Evolutionary conservation across 176 grass and related monocot species (phyloP), one percentile per base, ranked within the genome.

Genomic region (Ananas comosus): DNA sequence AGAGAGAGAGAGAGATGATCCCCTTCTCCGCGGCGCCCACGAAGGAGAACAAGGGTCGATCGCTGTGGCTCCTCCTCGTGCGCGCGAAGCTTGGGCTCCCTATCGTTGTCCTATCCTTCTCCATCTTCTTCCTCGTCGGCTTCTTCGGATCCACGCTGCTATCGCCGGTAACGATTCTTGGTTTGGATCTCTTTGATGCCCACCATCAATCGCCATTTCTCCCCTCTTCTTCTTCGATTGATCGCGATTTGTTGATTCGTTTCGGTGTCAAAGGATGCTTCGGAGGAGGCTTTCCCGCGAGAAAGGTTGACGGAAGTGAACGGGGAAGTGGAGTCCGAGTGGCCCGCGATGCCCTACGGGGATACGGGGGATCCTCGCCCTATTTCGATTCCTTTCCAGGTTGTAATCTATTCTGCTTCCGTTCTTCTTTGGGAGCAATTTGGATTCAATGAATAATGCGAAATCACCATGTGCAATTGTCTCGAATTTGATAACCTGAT

Each of bases 121-220:
- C 71, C 68, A 77, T 99, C 77, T 99, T 99, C 80, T 99, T 93
- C 80, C 75, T 99, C 53, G 82, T 83, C 52, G 94, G 94, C 16
- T 79, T 99, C 84, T 83, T 90, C 80, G 89, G 77, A 74, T 88
- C 94, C 61, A 28, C 86, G 51, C 82, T 88, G 75, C 80, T 90
- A 67, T 81, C 82, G 23, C 87, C 88, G 85, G 91, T 96, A 72
- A 42, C 4, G 4, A 7, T 42, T 42, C 33, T 4, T 4, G 33
- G 33, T 42, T 42, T 19, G 0, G 10, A 52, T 51, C 47, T 63
- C 51, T 27, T 47, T 49, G 8, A 58, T 67, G 49, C 72, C 71
- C 29, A 3, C 71, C 25, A 1, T 17, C n/a, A 33, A 17, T 64
- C 64, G n/a, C 33, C 68, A 51, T 78, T 42, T 42, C 5, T 42